A percentile compares a stretch with the other conserved stretches of the same genome.
phyloP scores from a whole-genome alignment of 768 basidiomycete genomes.

The Trichaptum fuscoviolaceum region DNA sequence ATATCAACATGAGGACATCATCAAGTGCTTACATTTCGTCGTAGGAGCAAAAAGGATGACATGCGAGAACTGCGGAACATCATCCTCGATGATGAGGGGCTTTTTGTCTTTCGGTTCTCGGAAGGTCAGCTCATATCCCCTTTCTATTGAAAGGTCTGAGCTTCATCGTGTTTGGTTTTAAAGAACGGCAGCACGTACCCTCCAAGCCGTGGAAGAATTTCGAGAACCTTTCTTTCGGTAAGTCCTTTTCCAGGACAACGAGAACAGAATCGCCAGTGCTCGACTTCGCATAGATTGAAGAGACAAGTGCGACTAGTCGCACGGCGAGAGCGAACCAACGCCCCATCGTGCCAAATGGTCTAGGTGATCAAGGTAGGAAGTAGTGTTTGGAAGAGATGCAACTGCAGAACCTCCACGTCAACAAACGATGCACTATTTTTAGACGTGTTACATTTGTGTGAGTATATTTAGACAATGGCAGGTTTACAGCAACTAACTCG shows the following conservation, averaged over 20 bases:
- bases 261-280: slow-evolving; percentile 80
- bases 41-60: slow-evolving; percentile 84
- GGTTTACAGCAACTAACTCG: not conserved
- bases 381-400: not conserved
- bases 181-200: slow-evolving; percentile 38
- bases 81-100: slow-evolving; percentile 64
- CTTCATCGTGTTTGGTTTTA: slow-evolving; percentile 4
- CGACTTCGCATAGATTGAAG: slow-evolving; percentile 48
- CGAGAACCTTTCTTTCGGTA: slow-evolving; percentile 66
- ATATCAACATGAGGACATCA: not conserved
- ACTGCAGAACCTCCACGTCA: not conserved
- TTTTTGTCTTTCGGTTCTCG: slow-evolving; percentile 71
- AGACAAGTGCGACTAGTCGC: slow-evolving; percentile 4
- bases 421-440: not conserved
- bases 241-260: slow-evolving; percentile 71
- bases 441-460: not conserved
- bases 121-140: slow-evolving; percentile 85
- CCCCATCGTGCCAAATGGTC: slow-evolving; percentile 1
- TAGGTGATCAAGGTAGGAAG: not conserved
- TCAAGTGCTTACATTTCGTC: slow-evolving; percentile 62
- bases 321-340: slow-evolving; percentile 1
- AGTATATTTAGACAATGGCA: not conserved
- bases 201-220: slow-evolving; percentile 76
- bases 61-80: slow-evolving; percentile 73
- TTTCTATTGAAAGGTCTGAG: slow-evolving; percentile 36